phyloP scores from a whole-genome alignment of 495 filamentous ascomycete genomes.

The Hyphodiscus hymeniophilus region DNA sequence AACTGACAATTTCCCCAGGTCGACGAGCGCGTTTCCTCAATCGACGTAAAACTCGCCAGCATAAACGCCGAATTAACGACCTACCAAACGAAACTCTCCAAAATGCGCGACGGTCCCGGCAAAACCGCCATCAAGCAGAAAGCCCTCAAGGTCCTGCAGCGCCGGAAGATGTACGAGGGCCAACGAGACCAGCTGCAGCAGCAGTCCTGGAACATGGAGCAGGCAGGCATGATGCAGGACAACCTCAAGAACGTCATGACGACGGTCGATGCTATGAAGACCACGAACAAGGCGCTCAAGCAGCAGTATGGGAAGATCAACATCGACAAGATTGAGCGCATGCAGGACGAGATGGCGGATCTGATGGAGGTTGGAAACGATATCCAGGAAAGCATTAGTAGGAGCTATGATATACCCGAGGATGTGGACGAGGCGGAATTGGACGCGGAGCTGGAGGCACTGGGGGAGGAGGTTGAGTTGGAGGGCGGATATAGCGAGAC shows the following conservation, averaged over 20 bases:
- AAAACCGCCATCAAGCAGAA: constrained; percentile 91
- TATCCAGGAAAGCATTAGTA: constrained; percentile 90
- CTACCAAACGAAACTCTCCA: constrained; percentile 79
- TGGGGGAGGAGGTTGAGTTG: constrained; percentile 84
- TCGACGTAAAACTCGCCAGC: constrained; percentile 91
- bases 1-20: constrained; percentile 39
- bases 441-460: constrained; percentile 90
- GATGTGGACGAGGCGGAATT: constrained; percentile 97
- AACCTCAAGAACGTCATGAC: constrained; percentile 99
- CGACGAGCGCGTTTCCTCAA: constrained; percentile 75
- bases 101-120: constrained; percentile 95
- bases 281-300: constrained; percentile 83
- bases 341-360: constrained; percentile 99
- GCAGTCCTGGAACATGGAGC: constrained; percentile 99
- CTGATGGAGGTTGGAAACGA: constrained; percentile 97
- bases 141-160: constrained; percentile 89
- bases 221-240: constrained; percentile 98
- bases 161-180: constrained; percentile 90
- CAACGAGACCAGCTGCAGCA: constrained; percentile 92
- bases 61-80: constrained; percentile 84
- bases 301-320: constrained; percentile 98
- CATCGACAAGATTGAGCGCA: constrained; percentile 91
- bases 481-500: constrained; percentile 53
- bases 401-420: constrained; percentile 93
- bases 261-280: constrained; percentile 95